Percentiles rank a stretch among this genome's conserved stretches.
Conservation (phyloP, 495 filamentous ascomycete species). For the Penicillium herquei region DNA sequence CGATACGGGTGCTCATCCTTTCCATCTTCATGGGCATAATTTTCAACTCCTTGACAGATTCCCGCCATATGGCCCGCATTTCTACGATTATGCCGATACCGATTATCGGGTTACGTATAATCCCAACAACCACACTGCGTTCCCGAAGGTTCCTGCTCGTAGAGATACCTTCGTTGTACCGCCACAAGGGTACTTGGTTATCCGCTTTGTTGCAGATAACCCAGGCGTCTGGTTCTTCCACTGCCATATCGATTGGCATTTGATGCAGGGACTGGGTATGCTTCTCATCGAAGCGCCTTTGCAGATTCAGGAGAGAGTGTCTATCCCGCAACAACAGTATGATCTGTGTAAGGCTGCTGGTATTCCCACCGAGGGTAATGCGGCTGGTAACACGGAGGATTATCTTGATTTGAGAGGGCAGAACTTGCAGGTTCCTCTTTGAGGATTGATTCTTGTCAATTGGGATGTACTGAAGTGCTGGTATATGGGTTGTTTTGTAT, state of each 20-base stretch:
- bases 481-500: background rate
- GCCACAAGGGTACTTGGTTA: background rate
- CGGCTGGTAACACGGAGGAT: slow-evolving; percentile 66
- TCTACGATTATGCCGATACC: slow-evolving; percentile 29
- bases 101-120: slow-evolving; percentile 18
- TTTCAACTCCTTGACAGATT: slow-evolving; percentile 15
- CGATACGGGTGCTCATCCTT: slow-evolving; percentile 17
- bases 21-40: slow-evolving; percentile 28
- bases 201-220: slow-evolving; percentile 42
- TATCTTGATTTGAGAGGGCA: slow-evolving; percentile 63
- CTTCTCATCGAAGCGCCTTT: slow-evolving; percentile 57
- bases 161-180: background rate
- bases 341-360: slow-evolving; percentile 53
- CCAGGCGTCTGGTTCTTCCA: slow-evolving; percentile 59
- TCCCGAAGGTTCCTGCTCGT: background rate
- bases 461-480: background rate
- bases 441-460: background rate
- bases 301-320: slow-evolving; percentile 56
- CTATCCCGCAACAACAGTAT: slow-evolving; percentile 62
- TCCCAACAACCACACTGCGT: background rate
- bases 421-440: slow-evolving; percentile 44
- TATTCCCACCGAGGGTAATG: slow-evolving; percentile 61
- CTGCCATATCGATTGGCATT: slow-evolving; percentile 72
- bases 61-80: slow-evolving; percentile 18
- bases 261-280: slow-evolving; percentile 41